Conservation (phyloP, 2,329 filamentous ascomycete genomes). For the Calonectria crousiana region DNA sequence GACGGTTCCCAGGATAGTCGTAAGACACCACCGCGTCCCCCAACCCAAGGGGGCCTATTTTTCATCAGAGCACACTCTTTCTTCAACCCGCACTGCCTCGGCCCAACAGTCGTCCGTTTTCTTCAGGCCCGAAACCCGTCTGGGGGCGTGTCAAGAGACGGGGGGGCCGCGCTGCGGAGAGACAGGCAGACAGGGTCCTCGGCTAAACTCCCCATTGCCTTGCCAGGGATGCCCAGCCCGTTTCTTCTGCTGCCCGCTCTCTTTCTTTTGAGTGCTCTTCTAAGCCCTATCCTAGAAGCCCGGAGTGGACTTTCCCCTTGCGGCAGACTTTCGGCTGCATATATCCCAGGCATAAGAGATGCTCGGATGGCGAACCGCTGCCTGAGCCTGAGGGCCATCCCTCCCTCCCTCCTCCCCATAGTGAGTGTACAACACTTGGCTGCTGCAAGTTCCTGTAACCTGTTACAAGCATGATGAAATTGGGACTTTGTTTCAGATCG, state of each 20-base stretch:
- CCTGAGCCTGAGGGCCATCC: not conserved
- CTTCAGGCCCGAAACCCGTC: not conserved
- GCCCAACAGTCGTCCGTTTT: not conserved
- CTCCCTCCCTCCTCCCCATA: not conserved
- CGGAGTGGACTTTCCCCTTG: not conserved
- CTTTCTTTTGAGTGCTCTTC: not conserved
- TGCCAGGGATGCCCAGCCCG: conserved; percentile 1
- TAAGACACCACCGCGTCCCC: not conserved
- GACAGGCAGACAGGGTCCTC: not conserved
- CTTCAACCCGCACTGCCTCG: conserved; percentile 12
- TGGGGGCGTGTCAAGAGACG: not conserved
- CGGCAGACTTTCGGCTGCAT: not conserved
- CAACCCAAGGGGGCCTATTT: not conserved
- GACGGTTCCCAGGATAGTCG: not conserved
- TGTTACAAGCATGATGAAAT: conserved; percentile 28
- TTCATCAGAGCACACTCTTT: conserved; percentile 3
- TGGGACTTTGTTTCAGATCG: conserved; percentile 38
- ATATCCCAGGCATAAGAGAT: not conserved
- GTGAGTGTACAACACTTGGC: conserved; percentile 8
- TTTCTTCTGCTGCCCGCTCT: not conserved
- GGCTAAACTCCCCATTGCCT: not conserved
- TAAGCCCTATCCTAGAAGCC: not conserved
- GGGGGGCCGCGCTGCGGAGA: not conserved
- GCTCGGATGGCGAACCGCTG: conserved; percentile 8
- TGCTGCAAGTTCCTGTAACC: conserved; percentile 15